phyloP scores from a whole-genome alignment of 2,329 filamentous ascomycete species.

The Pochonia chlamydosporia region DNA sequence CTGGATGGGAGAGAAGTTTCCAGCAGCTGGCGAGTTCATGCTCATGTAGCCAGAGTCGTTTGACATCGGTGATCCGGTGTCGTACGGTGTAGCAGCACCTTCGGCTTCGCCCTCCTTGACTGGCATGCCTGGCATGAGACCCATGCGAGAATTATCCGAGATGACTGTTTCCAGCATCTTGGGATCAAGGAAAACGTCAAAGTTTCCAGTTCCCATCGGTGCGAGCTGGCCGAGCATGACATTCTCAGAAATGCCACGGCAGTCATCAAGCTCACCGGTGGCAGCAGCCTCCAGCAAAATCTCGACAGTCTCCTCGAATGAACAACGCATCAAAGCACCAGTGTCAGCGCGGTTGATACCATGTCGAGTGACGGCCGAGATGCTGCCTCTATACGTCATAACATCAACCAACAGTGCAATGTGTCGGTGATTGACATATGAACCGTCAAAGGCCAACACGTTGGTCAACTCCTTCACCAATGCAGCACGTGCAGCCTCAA shows the following conservation, averaged over 20 bases:
- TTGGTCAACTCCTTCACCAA: constrained; percentile 83
- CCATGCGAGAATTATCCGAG: constrained; percentile 82
- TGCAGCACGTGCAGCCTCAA: constrained; percentile 85
- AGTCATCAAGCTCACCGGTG: constrained; percentile 93
- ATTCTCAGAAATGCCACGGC: constrained; percentile 96
- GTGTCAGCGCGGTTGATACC: constrained; percentile 98
- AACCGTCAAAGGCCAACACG: constrained; percentile 96
- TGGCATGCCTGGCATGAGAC: constrained; percentile 72
- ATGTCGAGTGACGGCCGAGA: constrained; percentile 95
- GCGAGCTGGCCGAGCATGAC: constrained; percentile 97
- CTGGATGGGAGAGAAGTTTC: constrained; percentile 73
- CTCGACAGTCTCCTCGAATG: constrained; percentile 98
- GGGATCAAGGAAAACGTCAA: constrained; percentile 88
- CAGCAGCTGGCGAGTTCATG: constrained; percentile 56
- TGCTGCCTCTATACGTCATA: constrained; percentile 90
- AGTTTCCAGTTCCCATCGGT: constrained; percentile 93
- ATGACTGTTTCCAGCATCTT: constrained; percentile 95
- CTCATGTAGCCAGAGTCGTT: constrained; percentile 60
- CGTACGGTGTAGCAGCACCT: constrained; percentile 91
- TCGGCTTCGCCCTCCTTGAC: constrained; percentile 69
- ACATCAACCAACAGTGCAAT: constrained; percentile 92
- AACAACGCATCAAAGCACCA: constrained; percentile 97
- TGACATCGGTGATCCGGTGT: constrained; percentile 73
- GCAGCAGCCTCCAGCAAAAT: constrained; percentile 94
- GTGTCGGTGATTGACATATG: constrained; percentile 98